phyloP scores from a whole-genome alignment of 176 grass and related monocot species.

The Aechmea fasciata region DNA sequence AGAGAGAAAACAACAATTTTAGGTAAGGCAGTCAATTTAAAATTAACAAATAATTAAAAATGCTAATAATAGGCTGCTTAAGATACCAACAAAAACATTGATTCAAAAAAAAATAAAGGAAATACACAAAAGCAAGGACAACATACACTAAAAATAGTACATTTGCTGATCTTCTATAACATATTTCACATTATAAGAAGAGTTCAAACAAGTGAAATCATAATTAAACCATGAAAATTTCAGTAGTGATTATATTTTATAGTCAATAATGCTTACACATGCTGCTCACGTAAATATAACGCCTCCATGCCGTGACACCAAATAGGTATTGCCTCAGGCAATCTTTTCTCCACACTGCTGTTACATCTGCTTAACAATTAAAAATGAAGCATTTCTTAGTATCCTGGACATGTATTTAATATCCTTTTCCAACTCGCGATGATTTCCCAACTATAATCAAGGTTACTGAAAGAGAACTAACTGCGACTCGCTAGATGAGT shows the following conservation, averaged over 20 bases:
- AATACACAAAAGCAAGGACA: not conserved
- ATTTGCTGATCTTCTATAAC: not conserved
- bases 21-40: not conserved
- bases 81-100: slow-evolving; percentile 2
- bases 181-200: not conserved
- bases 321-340: slow-evolving; percentile 48
- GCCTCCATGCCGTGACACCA: slow-evolving; percentile 61
- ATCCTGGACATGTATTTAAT: not conserved
- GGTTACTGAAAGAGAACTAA: slow-evolving; percentile 22
- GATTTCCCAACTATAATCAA: slow-evolving; percentile 1
- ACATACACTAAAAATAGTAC: slow-evolving; percentile 1
- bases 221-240: slow-evolving; percentile 8
- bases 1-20: slow-evolving; percentile 13
- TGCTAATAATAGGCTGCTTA: slow-evolving; percentile 5
- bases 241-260: not conserved
- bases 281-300: slow-evolving; percentile 63
- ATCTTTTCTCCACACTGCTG: slow-evolving; percentile 36
- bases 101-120: not conserved
- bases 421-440: not conserved
- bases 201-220: not conserved
- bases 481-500: slow-evolving; percentile 26
- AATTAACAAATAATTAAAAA: slow-evolving; percentile 2
- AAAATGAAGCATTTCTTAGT: slow-evolving; percentile 9
- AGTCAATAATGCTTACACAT: slow-evolving; percentile 53
- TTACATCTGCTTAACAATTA: slow-evolving; percentile 28